Evolutionary conservation across 2,329 filamentous ascomycete genomes (phyloP), one percentile per base, ranked within the genome.

Genomic region (Leptosphaerulina australis): DNA sequence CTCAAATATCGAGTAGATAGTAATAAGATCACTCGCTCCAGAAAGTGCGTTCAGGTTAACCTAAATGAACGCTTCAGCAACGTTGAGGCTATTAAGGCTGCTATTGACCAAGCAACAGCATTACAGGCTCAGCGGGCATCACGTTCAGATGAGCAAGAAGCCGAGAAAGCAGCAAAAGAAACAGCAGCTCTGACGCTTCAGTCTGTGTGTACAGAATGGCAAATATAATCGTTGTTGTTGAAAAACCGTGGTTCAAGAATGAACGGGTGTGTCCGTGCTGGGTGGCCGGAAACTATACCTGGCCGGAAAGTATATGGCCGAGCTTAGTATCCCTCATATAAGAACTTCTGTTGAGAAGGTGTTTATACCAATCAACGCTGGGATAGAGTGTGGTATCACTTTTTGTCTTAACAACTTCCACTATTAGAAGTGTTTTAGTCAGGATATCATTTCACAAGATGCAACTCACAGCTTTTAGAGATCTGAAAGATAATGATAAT

Each of bases 1-100:
- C 44, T 55, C 11, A 15, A 55, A 40, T 22, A 29, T 47, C 48
- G 53, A 50, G 28, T 55, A 38, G 21, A 46, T 28, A 9, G 24
- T 11, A 3, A 12, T 31, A 38, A 9, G 22, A 15, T 18, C 40
- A 31, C 15, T 2, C 15, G 29, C 3, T 15, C 35, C 30, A 44
- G 51, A 33, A 52, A 47, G 35, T 34, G 35, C 8, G 40, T 58
- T 44, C 35, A 46, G 11, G n/a, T 47, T n/a, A 30, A 58, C 15
- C 51, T 40, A 44, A 58, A 58, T 53, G 6, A 55, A 28, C 44
- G 51, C 6, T 55, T 55, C 50, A 38, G 44, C 26, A 53, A 41
- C 31, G 33, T 51, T 33, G 38, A 48, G 33, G 33, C 14, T 28
- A 48, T 44, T 14, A 29, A 34, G 26, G 52, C 35, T 40, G 52